phyloP scores from a whole-genome alignment of 768 basidiomycete species.

The Amanita pallidorosea region DNA sequence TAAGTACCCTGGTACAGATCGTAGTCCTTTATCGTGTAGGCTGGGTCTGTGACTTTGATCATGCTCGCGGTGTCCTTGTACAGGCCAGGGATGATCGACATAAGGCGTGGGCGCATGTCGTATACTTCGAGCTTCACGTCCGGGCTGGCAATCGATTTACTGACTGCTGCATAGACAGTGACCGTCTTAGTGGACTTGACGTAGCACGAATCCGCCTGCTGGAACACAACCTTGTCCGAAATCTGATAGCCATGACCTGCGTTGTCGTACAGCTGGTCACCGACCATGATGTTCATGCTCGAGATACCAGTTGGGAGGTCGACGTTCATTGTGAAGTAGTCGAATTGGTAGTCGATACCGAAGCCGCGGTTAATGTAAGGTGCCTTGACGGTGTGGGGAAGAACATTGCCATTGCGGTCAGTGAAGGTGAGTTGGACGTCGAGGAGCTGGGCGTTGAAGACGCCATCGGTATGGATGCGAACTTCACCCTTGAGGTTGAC shows the following conservation, averaged over 20 bases:
- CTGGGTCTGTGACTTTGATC: not conserved
- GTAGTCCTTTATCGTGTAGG: not conserved
- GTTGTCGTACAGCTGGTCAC: not conserved
- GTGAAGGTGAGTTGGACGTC: not conserved
- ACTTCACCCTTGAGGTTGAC: not conserved
- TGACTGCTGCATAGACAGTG: not conserved
- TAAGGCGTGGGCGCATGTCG: not conserved
- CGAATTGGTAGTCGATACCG: not conserved
- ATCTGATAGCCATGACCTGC: not conserved
- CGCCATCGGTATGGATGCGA: not conserved
- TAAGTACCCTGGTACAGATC: not conserved
- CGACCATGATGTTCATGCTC: not conserved
- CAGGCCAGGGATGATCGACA: not conserved
- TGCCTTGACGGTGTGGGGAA: not conserved
- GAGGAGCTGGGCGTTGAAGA: not conserved
- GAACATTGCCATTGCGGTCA: not conserved
- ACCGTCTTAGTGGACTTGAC: not conserved
- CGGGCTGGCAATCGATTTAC: not conserved
- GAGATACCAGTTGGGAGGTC: not conserved
- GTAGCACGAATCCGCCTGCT: not conserved
- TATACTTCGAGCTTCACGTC: not conserved
- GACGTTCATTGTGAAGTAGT: not conserved
- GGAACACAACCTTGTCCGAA: conserved; percentile 1
- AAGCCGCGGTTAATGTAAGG: conserved; percentile 2
- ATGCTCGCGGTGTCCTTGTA: not conserved